Evolutionary conservation across 306 rosid species (phyloP).

Genomic region (Aeschynomene evenia): DNA sequence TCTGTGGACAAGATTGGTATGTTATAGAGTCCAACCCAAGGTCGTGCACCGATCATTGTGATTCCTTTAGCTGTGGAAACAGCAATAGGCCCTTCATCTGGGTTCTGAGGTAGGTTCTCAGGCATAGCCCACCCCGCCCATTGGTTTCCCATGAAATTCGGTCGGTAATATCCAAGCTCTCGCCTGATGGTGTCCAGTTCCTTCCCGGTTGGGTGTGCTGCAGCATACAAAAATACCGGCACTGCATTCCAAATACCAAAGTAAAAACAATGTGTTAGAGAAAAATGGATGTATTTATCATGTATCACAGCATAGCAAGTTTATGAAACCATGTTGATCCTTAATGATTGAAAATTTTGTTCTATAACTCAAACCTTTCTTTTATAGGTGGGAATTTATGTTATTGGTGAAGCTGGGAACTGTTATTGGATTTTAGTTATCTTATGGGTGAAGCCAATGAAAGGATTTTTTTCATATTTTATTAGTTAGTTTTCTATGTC

Average conservation of each 20-base stretch:
- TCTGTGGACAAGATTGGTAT: conserved; percentile 61
- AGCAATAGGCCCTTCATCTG: conserved; percentile 60
- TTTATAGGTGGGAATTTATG: too few relatives aligned
- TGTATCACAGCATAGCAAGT: not conserved
- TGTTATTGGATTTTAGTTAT: too few relatives aligned
- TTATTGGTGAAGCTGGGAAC: too few relatives aligned
- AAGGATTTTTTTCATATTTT: too few relatives aligned
- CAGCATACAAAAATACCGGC: conserved; percentile 77
- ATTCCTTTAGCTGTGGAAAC: conserved; percentile 61
- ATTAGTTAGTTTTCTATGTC: too few relatives aligned
- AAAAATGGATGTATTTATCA: not conserved
- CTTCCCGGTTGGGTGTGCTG: conserved; percentile 85
- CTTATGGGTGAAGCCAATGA: too few relatives aligned
- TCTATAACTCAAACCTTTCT: not conserved
- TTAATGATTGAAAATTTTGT: not conserved
- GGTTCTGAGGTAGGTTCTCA: conserved; percentile 51
- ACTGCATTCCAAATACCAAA: conserved; percentile 44
- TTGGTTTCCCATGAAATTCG: conserved; percentile 69
- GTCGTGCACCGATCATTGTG: conserved; percentile 74
- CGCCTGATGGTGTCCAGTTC: conserved; percentile 67
- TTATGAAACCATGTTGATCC: not conserved
- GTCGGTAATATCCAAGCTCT: conserved; percentile 64
- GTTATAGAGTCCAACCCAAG: conserved; percentile 69
- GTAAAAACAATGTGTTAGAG: not conserved
- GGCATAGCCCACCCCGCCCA: conserved; percentile 89